A percentile compares a stretch with the other conserved stretches of the same genome.
Conservation (phyloP, 2,329 filamentous ascomycete genomes). For the Aureobasidium leucospermi region DNA sequence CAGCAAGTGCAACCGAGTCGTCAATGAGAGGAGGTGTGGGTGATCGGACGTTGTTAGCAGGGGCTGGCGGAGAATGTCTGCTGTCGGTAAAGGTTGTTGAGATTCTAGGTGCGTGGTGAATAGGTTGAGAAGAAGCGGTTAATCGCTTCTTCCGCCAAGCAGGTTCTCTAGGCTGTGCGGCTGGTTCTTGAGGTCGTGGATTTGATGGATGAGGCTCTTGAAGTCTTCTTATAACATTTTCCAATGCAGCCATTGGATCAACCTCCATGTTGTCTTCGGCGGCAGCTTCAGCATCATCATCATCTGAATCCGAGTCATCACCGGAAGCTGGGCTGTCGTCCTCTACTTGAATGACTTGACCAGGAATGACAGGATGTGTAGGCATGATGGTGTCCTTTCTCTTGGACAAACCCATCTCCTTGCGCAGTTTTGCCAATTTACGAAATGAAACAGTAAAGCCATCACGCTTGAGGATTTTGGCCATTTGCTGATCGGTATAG, state of each 20-base stretch:
- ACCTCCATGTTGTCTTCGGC: not conserved
- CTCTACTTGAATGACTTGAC: not conserved
- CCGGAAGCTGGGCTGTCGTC: not conserved
- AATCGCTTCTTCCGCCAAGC: not conserved
- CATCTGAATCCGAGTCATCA: not conserved
- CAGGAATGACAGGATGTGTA: not conserved
- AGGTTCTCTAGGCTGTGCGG: not conserved
- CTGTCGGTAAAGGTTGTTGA: not conserved
- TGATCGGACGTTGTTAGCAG: not conserved
- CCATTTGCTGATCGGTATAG: slow-evolving; percentile 4
- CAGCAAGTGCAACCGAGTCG: not conserved
- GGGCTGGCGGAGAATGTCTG: not conserved
- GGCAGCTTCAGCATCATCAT: not conserved
- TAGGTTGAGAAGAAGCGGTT: not conserved
- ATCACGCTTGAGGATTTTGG: slow-evolving; percentile 8
- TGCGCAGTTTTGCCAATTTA: slow-evolving; percentile 7
- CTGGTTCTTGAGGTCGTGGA: not conserved
- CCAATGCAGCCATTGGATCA: not conserved
- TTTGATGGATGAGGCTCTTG: not conserved
- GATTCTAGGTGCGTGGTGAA: not conserved
- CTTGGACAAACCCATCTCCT: slow-evolving; percentile 1
- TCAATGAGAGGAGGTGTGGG: not conserved
- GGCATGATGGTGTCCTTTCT: not conserved
- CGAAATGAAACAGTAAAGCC: not conserved
- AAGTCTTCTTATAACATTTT: not conserved